Evolutionary conservation across 768 basidiomycete genomes (phyloP), one percentile per base, ranked within the genome.

Genomic region (Termitomyces sp.): DNA sequence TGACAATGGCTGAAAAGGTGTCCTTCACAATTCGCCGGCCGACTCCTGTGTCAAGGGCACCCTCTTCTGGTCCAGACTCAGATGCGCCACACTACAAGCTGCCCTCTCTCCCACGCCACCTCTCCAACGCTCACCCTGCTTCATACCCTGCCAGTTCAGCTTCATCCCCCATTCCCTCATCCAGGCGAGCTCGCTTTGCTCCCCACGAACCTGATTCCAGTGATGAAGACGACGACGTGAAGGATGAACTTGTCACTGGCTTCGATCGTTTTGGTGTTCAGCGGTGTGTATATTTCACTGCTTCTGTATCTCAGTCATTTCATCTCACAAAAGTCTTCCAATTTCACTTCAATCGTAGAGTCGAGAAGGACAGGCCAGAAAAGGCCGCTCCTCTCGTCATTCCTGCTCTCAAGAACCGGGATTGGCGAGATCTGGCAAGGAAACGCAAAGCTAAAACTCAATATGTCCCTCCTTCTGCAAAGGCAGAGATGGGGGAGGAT

Each of bases 1-100:
- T 65, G 65, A 59, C 60, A 26, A 65, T 65, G 65, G 37, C 61
- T 12, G 61, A 64, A 53, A 80, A 83, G 60, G 79, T 94, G 40
- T 94, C 93, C 0, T 95, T 96, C 70, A 93, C 88, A 2, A 78
- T 96, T 55, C 83, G 90, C 42, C 79, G 90, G 8, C 93, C 93
- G 0, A 84, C 83, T 0, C 87, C 89, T 0, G 66, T 76, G 0
- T 86, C 88, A 6, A 78, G 87, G 11, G 77, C 79, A 17, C 66
- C 75, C 0, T 88, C 88, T 0, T 79, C 84, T 32, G 85, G 82
- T 10, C 74, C 79, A 42, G 88, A 87, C 40, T 84, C 84, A 0
- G 85, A 84, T 58, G 62, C 67, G 0, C 65, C 72, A 1, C 66
- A 68, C 19, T 85, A 86, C 72, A 88, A 80, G 62, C 61, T 80